Evolutionary conservation across 2,329 filamentous ascomycete species (phyloP).

Genomic region (Ambrosiella beaveri): DNA sequence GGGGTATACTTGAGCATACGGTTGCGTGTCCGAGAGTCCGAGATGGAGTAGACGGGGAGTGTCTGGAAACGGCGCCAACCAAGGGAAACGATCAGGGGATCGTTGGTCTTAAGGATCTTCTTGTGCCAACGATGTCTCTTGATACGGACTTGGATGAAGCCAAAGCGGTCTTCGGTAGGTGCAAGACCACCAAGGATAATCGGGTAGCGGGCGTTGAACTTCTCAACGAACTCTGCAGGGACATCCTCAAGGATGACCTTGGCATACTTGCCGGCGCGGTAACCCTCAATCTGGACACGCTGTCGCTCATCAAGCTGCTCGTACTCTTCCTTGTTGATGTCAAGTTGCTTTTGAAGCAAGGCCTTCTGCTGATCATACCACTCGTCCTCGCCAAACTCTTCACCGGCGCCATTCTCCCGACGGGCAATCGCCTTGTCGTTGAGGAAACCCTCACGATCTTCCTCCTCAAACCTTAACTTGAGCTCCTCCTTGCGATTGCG

Average conservation of each 20-base stretch:
- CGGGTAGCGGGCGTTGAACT: conserved; percentile 68
- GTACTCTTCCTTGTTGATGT: conserved; percentile 92
- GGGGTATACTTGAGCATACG: conserved; percentile 98
- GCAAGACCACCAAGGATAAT: conserved; percentile 83
- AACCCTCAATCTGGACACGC: conserved; percentile 71
- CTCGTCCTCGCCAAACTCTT: conserved; percentile 90
- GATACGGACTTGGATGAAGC: conserved; percentile 87
- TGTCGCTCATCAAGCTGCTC: conserved; percentile 72
- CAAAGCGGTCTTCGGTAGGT: conserved; percentile 86
- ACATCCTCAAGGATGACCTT: conserved; percentile 80
- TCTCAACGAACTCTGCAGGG: conserved; percentile 71
- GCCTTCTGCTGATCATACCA: conserved; percentile 98
- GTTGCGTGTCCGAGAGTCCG: conserved; percentile 81
- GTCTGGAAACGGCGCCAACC: conserved; percentile 94
- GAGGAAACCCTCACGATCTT: conserved; percentile 89
- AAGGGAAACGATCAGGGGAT: conserved; percentile 89
- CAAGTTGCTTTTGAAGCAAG: conserved; percentile 80
- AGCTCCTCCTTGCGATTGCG: conserved; percentile 87
- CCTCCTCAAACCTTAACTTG: conserved; percentile 85
- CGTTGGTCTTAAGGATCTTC: conserved; percentile 96
- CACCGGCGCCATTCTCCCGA: conserved; percentile 43
- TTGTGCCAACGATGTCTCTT: conserved; percentile 98
- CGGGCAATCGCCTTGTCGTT: conserved; percentile 72
- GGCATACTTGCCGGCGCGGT: conserved; percentile 81
- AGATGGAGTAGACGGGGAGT: conserved; percentile 83